Base-by-base conservation (phyloP, 2,329 filamentous ascomycete genomes). In the Calycina herbarum region DNA sequence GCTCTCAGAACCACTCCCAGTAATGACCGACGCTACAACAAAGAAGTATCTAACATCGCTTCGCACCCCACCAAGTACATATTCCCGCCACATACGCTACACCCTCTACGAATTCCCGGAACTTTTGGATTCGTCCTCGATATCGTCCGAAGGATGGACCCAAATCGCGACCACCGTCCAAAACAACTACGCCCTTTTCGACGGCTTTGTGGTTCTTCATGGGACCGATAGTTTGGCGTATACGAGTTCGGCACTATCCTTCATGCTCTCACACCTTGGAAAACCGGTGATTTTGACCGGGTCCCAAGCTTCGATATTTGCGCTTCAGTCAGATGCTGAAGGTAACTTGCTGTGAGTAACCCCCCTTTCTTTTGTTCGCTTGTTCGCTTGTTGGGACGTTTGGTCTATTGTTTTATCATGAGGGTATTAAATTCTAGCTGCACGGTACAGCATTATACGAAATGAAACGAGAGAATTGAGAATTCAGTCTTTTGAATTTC, bases 121-220 rank as follows among this genome's bases (percentile, higher is more conserved):
- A 61, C 78, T 92, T 15, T 82, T 92, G 1, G 89, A 92, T 76
- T 90, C 87, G 73, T 89, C 86, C 70, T 90, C 88, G 13, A 91
- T 91, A 72, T 86, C 90, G 70, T 86, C 88, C 2, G 85, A 84
- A 65, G 88, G 88, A n/a, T 92, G 88, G 89, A 82, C 86, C 5
- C 82, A 90, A 72, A 90, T 92, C 68, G 87, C 88, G 0, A 66
- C 66, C 10, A 74, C 74, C 1, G 82, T 91, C 54, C 82, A 83
- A 69, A 82, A 83, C 61, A 92, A 92, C 74, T 91, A 91, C 75
- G 83, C 83, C 24, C 81, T 87, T 0, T 92, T 89, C 72, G 89
- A 92, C 74, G 88, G 86, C 4, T 91, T 91, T 70, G 87, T 91
- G 1, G 81, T 91, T n/a, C 82, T 91, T 33, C 89, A 91, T 72